Base-by-base conservation (phyloP, 2,329 filamentous ascomycete species). In the Anthostomella pinea region DNA sequence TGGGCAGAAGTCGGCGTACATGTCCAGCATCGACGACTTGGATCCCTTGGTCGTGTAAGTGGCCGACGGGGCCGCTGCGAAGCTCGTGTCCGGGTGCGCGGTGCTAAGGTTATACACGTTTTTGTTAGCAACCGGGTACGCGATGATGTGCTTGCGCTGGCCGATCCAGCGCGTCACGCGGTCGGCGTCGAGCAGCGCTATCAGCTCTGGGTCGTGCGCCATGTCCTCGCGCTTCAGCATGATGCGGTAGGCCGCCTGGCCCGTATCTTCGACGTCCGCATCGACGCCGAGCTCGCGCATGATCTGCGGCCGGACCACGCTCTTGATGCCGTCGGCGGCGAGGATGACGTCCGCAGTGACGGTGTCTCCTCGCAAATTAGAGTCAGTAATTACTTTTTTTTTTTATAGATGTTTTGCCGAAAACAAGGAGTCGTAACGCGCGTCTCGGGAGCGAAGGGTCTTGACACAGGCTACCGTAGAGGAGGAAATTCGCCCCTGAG, bases 161-260 rank as follows among this genome's bases (percentile, higher is more conserved):
- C 85, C 85, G 33, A 90, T 83, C 85, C 85, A 90, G 31, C 86
- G 75, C 24, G 80, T 81, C 3, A 84, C 84, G 31, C 73, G 69
- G 52, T 87, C 76, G 27, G 73, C 70, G 48, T 86, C 77, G 15
- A 90, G 69, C 8, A 89, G 70, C n/a, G 65, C 70, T 34, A 83
- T 66, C 30, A 88, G 67, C 46, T 86, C 82, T 0, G 83, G 74
- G 49, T 89, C 83, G 15, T 74, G 49, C 38, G 70, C 62, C 76
- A 90, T 84, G 40, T 83, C 70, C 19, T 77, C 72, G 9, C 85
- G 77, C 2, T 73, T 75, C 13, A 90, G 71, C 77, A 90, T 84
- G 61, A 90, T 86, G 9, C 85, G 77, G 66, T 90, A 90, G 3
- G 84, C 83, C 0, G 86, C 85, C 63, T 89, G 83, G 3, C 83